Base-by-base conservation (phyloP, 441 rosid species). In the Erysimum cheiri region DNA sequence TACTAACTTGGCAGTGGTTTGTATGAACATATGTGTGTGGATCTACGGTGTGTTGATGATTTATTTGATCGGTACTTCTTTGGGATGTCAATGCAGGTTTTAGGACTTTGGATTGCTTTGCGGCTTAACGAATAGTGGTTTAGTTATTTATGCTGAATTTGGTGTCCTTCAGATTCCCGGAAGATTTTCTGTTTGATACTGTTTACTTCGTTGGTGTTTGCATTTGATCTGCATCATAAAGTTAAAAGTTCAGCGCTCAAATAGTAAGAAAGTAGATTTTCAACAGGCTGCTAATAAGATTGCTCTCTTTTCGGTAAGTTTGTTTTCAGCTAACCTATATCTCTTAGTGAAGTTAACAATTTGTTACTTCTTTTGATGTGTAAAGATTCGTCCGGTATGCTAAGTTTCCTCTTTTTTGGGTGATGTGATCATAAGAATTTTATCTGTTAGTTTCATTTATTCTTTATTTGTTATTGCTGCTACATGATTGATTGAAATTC, bases 61-160 rank as follows among this genome's bases (percentile, higher is more conserved):
- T 9, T 40, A 11, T 52, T 63, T 77, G 76, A 83, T 74, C 6
- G 14, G 47, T 29, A 65, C 41, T 73, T 68, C 8, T 78, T 37
- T 73, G 48, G 73, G 64, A 54, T 71, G 44, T 73, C 13, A 77
- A 67, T 87, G 90, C 96, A 92, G 96, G 90, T 80, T 79, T 64
- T 69, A 71, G 66, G 73, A 65, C 54, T 60, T 68, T 68, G 60
- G 73, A 60, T 80, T 71, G 64, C 60, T n/a, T 59, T 65, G 65
- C 68, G 64, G 82, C 76, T 75, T 70, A 75, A 67, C 76, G 48
- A 66, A 56, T 77, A 75, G 64, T 49, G 71, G 17, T 77, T 64
- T 67, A 72, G 68, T 70, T 72, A 44, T 56, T 31, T 64, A 77
- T 64, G 70, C 75, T 49, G 7, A 73, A 72, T 74, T 73, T 81